Conservation (phyloP, 2,329 filamentous ascomycete species). For the Berkeleyomyces rouxiae region DNA sequence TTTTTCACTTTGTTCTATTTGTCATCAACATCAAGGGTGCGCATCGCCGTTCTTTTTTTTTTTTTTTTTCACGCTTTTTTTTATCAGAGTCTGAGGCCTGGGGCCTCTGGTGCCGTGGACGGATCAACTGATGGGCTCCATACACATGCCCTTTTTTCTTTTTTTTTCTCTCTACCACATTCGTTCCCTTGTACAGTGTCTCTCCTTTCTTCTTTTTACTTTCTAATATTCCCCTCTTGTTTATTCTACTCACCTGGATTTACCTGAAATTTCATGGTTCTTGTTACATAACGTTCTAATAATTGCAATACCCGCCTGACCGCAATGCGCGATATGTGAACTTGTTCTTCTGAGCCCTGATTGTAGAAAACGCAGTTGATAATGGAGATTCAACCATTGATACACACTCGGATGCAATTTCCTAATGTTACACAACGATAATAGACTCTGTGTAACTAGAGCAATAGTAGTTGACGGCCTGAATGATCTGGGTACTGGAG, state of each 20-base stretch:
- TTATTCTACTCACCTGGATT: background rate
- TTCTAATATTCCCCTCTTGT: background rate
- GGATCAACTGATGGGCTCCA: background rate
- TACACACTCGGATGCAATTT: too few species aligned
- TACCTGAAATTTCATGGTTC: background rate
- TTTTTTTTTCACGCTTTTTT: background rate
- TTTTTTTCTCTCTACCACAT: background rate
- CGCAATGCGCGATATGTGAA: background rate
- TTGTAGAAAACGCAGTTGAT: too few species aligned
- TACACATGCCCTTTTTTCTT: background rate
- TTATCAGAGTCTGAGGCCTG: background rate
- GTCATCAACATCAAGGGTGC: background rate
- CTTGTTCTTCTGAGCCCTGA: too few species aligned
- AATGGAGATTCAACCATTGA: too few species aligned
- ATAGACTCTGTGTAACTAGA: too few species aligned
- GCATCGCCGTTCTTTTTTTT: background rate
- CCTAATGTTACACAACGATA: too few species aligned
- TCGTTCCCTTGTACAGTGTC: background rate
- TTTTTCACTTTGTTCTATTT: background rate
- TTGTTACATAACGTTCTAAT: conserved; percentile 4
- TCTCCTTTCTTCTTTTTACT: background rate
- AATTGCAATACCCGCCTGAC: background rate
- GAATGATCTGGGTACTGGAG: too few species aligned
- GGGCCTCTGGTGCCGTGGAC: background rate
- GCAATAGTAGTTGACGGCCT: too few species aligned